Percentiles rank a stretch among this genome's conserved stretches.
phyloP scores from a whole-genome alignment of 176 grass and related monocot species.

The Luzula sylvatica region DNA sequence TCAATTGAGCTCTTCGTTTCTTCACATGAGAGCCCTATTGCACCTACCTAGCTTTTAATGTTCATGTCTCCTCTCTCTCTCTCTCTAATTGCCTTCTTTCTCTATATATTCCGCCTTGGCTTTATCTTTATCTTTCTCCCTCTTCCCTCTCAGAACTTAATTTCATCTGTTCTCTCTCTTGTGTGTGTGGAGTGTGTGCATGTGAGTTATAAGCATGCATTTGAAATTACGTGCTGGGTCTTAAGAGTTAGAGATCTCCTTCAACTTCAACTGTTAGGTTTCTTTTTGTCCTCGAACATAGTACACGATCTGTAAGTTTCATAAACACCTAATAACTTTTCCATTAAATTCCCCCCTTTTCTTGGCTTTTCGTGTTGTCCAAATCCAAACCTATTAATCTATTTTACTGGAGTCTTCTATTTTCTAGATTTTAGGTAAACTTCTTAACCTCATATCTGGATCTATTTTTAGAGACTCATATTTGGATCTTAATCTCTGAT shows the following conservation, averaged over 20 bases:
- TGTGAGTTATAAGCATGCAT: slow-evolving; percentile 2
- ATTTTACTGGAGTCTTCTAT: not conserved
- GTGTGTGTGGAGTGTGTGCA: too few relatives aligned
- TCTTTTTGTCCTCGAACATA: not conserved
- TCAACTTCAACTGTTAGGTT: not conserved
- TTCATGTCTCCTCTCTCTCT: slow-evolving; percentile 8
- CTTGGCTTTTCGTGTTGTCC: not conserved
- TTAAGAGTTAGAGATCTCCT: not conserved
- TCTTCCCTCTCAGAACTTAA: not conserved
- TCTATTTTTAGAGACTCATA: too few relatives aligned
- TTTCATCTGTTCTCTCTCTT: not conserved
- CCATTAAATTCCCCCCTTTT: not conserved
- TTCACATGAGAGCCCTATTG: slow-evolving; percentile 25
- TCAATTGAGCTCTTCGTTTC: slow-evolving; percentile 11
- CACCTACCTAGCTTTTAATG: slow-evolving; percentile 25
- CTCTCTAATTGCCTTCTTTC: slow-evolving; percentile 12
- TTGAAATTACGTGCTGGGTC: not conserved
- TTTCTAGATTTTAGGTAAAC: too few relatives aligned
- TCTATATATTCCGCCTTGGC: slow-evolving; percentile 5
- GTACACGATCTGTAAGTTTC: slow-evolving; percentile 2
- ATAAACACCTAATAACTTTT: not conserved
- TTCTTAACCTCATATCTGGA: too few relatives aligned
- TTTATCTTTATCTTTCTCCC: not conserved
- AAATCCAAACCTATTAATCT: not conserved
- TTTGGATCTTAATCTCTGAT: not conserved